These are phyloP conservation scores for Ceratocystis lukuohia DNA, from an alignment of 2,329 filamentous ascomycete species.

Conservation along the genomic window DNA sequence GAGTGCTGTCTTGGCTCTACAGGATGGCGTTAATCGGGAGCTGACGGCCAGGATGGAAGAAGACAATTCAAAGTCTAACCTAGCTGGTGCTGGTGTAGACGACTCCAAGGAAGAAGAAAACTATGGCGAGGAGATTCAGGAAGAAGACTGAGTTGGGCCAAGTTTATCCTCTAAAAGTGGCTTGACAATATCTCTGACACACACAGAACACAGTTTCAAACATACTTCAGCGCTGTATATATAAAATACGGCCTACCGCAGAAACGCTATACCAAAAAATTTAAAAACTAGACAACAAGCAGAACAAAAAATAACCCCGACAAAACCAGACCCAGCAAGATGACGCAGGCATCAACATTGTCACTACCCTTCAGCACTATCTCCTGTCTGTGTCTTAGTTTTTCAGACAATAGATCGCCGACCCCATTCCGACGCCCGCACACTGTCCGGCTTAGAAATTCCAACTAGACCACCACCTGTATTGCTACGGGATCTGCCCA, in stretches of 20 bases:
- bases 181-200: neutral
- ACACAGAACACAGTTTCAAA: neutral
- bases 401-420: neutral
- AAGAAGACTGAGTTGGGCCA: conserved; percentile 36
- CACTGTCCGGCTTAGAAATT: conserved; percentile 2
- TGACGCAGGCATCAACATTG: neutral
- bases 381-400: neutral
- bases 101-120: conserved; percentile 57
- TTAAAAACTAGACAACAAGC: conserved; percentile 7
- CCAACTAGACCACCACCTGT: conserved; percentile 21
- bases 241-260: neutral
- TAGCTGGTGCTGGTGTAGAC: conserved; percentile 28
- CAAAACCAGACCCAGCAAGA: neutral
- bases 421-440: conserved; percentile 14
- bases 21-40: conserved; percentile 54
- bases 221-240: neutral
- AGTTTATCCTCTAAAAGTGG: neutral
- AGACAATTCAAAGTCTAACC: conserved; percentile 39
- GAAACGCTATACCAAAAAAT: conserved; percentile 7
- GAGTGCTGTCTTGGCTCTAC: conserved; percentile 42
- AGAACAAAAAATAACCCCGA: neutral
- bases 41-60: conserved; percentile 63
- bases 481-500: conserved; percentile 32
- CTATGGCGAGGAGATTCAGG: conserved; percentile 73
- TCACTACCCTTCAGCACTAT: neutral